Conservation (phyloP, 2,329 filamentous ascomycete genomes). For the Neonectria sp. region DNA sequence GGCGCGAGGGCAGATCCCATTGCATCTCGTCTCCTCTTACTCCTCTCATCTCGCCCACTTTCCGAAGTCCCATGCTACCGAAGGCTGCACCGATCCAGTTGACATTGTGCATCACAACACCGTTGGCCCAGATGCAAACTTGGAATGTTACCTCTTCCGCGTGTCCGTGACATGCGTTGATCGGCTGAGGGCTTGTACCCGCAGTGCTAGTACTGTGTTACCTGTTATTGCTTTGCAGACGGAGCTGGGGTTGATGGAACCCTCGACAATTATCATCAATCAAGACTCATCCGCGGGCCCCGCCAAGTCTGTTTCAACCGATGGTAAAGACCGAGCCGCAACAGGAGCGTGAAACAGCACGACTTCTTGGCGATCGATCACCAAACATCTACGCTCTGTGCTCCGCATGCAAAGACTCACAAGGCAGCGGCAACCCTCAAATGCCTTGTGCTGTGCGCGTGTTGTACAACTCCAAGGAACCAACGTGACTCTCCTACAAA, state of each 20-base stretch:
- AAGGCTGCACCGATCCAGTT: conserved; percentile 5
- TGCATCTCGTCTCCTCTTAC: conserved; percentile 35
- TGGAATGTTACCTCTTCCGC: conserved; percentile 28
- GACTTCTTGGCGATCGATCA: conserved; percentile 19
- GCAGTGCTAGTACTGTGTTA: conserved; percentile 5
- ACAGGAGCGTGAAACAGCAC: conserved; percentile 6
- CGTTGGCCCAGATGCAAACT: conserved; percentile 28
- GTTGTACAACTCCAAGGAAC: conserved; percentile 16
- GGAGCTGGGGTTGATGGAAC: neutral
- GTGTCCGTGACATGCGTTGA: conserved; percentile 31
- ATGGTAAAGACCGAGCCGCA: conserved; percentile 9
- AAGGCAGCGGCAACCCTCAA: neutral
- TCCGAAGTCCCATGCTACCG: conserved; percentile 35
- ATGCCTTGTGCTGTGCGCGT: conserved; percentile 10
- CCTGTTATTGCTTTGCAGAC: conserved; percentile 15
- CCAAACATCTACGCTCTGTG: neutral
- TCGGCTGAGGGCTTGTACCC: conserved; percentile 30
- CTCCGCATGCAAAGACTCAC: conserved; percentile 1
- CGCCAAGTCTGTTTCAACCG: conserved; percentile 19
- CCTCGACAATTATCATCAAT: neutral
- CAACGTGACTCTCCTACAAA: conserved; percentile 33
- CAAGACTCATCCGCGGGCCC: conserved; percentile 22
- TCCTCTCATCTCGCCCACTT: conserved; percentile 30
- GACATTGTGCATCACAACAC: conserved; percentile 38
- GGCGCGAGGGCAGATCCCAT: conserved; percentile 34